phyloP scores from a whole-genome alignment of 2,329 filamentous ascomycete species.

The Hypoxylon sp. region DNA sequence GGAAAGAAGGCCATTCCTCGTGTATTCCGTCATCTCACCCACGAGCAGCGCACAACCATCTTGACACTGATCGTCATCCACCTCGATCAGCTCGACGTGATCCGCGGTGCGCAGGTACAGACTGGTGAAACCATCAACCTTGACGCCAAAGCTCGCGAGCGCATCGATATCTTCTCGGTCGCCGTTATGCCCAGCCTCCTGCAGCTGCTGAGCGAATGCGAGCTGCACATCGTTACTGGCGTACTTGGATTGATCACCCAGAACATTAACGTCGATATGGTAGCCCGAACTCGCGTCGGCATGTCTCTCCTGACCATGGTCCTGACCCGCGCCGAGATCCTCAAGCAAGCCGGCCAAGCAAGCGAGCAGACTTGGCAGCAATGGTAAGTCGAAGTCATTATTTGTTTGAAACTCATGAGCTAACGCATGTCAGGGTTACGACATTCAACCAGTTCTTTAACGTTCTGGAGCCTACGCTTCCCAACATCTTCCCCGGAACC shows the following conservation, averaged over 20 bases:
- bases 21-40: constrained; percentile 90
- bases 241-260: constrained; percentile 84
- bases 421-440: constrained; percentile 64
- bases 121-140: constrained; percentile 73
- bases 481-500: constrained; percentile 88
- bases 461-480: constrained; percentile 81
- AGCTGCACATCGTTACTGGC: constrained; percentile 88
- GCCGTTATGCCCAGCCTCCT: constrained; percentile 91
- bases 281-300: constrained; percentile 87
- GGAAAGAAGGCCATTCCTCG: constrained; percentile 96
- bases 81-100: constrained; percentile 89
- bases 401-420: background rate
- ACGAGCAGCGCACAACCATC: constrained; percentile 92
- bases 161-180: constrained; percentile 88
- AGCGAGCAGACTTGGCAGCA: constrained; percentile 79
- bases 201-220: constrained; percentile 88
- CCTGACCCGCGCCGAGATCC: constrained; percentile 89
- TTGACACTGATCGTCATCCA: constrained; percentile 96
- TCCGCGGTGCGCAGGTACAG: constrained; percentile 78
- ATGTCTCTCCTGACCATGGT: constrained; percentile 92
- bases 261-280: constrained; percentile 82
- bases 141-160: constrained; percentile 83
- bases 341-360: constrained; percentile 80
- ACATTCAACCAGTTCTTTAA: constrained; percentile 91
- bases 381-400: constrained; percentile 63